Evolutionary conservation across 2,329 filamentous ascomycete genomes (phyloP).

Genomic region (Graphiopsis chlorocephala): DNA sequence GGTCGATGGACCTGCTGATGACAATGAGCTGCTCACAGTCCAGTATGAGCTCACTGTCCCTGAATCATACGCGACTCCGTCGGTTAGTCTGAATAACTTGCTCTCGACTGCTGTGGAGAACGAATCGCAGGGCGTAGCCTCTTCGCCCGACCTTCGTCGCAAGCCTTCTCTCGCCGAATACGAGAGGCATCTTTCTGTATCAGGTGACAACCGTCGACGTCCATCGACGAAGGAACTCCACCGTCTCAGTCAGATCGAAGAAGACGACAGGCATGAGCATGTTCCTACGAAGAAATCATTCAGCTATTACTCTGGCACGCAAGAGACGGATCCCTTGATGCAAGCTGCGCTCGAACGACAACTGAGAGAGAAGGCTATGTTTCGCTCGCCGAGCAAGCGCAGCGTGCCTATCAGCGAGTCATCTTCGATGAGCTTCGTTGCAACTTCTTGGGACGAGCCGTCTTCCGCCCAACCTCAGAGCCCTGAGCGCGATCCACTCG

Average conservation of each 20-base stretch:
- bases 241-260: conserved; percentile 22
- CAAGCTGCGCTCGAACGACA: conserved; percentile 33
- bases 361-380: conserved; percentile 34
- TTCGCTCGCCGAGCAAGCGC: conserved; percentile 32
- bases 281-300: not conserved
- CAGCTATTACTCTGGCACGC: not conserved
- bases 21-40: conserved; percentile 23
- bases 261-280: conserved; percentile 22
- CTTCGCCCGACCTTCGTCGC: conserved; percentile 12
- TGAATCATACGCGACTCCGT: conserved; percentile 4
- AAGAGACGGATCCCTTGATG: conserved; percentile 26
- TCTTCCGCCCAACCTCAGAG: conserved; percentile 1
- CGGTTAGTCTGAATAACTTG: conserved; percentile 21
- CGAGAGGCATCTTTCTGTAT: conserved; percentile 27
- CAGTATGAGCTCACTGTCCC: conserved; percentile 22
- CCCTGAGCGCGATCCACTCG: conserved; percentile 21
- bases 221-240: conserved; percentile 22
- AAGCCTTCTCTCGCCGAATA: conserved; percentile 26
- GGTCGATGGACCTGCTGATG: conserved; percentile 27
- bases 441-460: conserved; percentile 15
- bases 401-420: conserved; percentile 16
- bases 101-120: not conserved
- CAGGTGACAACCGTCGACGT: conserved; percentile 30
- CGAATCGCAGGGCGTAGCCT: not conserved
- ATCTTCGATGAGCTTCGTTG: conserved; percentile 20